phyloP scores from a whole-genome alignment of 2,329 filamentous ascomycete species.

The Lachnellula cervina region DNA sequence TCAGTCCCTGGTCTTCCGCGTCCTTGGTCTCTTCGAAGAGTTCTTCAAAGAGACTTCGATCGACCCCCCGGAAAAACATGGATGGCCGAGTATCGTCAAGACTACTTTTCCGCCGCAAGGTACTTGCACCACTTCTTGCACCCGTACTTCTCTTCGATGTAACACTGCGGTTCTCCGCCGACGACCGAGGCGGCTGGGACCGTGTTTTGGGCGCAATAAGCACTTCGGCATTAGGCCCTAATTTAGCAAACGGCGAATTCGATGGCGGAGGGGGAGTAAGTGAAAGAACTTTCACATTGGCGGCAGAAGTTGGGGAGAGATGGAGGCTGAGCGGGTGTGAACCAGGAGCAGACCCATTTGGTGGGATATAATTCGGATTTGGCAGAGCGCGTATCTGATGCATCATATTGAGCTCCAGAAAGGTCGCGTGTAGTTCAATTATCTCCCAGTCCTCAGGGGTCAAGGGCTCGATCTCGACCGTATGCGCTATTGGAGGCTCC shows the following conservation, averaged over 20 bases:
- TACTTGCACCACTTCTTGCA: slow-evolving; percentile 68
- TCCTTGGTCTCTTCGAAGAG: slow-evolving; percentile 66
- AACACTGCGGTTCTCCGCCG: slow-evolving; percentile 75
- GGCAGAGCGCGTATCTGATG: slow-evolving; percentile 90
- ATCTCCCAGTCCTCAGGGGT: slow-evolving; percentile 98
- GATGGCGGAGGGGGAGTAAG: slow-evolving; percentile 69
- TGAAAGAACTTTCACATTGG: slow-evolving; percentile 81
- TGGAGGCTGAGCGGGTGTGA: slow-evolving; percentile 85
- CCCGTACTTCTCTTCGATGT: slow-evolving; percentile 72
- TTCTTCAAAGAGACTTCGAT: slow-evolving; percentile 62
- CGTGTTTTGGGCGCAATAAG: slow-evolving; percentile 93
- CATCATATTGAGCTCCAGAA: slow-evolving; percentile 88
- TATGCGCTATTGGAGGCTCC: slow-evolving; percentile 86
- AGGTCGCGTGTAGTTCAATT: slow-evolving; percentile 93
- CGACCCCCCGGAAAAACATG: slow-evolving; percentile 76
- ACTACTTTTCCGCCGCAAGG: slow-evolving; percentile 53
- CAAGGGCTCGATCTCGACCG: slow-evolving; percentile 92
- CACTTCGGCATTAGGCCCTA: slow-evolving; percentile 90
- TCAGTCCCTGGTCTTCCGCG: slow-evolving; percentile 55
- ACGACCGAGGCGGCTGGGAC: slow-evolving; percentile 59
- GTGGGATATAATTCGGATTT: slow-evolving; percentile 65
- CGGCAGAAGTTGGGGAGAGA: slow-evolving; percentile 90
- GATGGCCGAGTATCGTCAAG: slow-evolving; percentile 64
- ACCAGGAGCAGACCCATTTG: slow-evolving; percentile 45
- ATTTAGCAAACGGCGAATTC: slow-evolving; percentile 78